Evolutionary conservation across 257 asterid genomes (phyloP).

Genomic region (Anisodus tanguticus): DNA sequence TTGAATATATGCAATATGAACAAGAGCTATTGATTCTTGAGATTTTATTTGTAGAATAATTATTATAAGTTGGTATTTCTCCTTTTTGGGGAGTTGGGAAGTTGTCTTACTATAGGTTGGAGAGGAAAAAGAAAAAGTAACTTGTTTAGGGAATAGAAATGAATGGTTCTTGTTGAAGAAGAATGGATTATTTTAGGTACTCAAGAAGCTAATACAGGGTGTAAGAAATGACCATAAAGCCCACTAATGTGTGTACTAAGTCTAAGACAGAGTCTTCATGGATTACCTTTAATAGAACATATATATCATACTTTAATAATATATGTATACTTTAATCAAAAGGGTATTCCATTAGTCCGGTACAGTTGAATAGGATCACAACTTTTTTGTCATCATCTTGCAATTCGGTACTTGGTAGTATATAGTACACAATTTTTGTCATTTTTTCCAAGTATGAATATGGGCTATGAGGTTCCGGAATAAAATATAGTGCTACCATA

Average conservation of each 20-base stretch:
- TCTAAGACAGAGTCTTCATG: neutral
- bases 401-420: neutral
- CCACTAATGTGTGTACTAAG: conserved; percentile 10
- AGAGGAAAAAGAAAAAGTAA: neutral
- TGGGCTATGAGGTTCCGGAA: neutral
- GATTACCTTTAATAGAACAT: conserved; percentile 26
- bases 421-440: neutral
- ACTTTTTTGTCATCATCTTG: conserved; percentile 19
- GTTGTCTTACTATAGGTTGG: conserved; percentile 24
- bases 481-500: neutral
- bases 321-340: conserved; percentile 24
- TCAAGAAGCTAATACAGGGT: conserved; percentile 27
- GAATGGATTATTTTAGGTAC: conserved; percentile 31
- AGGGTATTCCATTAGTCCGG: neutral
- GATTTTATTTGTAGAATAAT: neutral
- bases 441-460: neutral
- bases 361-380: conserved; percentile 24
- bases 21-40: neutral
- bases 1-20: conserved; percentile 30
- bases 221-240: neutral
- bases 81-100: conserved; percentile 35
- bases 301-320: neutral
- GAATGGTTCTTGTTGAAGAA: conserved; percentile 30
- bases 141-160: neutral
- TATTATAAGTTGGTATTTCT: neutral